Percentiles rank a stretch among this genome's conserved stretches.
These are phyloP conservation scores for Extremus antarcticus DNA, from an alignment of 495 filamentous ascomycete genomes.

Conservation along the genomic window DNA sequence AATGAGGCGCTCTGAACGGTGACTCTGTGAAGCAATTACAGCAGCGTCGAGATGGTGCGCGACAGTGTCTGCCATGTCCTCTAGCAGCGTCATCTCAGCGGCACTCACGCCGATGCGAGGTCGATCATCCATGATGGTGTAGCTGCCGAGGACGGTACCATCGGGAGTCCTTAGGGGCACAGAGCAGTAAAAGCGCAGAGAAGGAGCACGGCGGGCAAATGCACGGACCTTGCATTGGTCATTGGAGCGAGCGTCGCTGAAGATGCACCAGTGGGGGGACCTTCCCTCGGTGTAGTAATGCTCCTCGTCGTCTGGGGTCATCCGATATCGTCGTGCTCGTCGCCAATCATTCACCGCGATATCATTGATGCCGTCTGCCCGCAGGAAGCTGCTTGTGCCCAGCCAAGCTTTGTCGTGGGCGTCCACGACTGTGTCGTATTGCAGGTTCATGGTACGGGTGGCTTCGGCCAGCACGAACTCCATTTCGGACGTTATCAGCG, in stretches of 20 bases:
- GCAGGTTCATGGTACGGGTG: slow-evolving; percentile 20
- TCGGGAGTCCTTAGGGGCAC: slow-evolving; percentile 8
- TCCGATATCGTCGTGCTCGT: slow-evolving; percentile 1
- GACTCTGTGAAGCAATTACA: slow-evolving; percentile 25
- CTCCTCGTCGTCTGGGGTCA: neutral
- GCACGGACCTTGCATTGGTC: neutral
- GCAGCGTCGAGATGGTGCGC: slow-evolving; percentile 35
- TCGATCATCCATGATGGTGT: slow-evolving; percentile 10
- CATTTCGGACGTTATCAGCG: slow-evolving; percentile 27
- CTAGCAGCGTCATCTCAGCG: slow-evolving; percentile 27
- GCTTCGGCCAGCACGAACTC: slow-evolving; percentile 35
- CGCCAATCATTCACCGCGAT: slow-evolving; percentile 2
- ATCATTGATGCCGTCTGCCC: slow-evolving; percentile 2
- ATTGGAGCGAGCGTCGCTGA: slow-evolving; percentile 1
- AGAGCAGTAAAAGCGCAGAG: slow-evolving; percentile 9
- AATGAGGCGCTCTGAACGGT: slow-evolving; percentile 33
- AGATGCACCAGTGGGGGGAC: slow-evolving; percentile 4
- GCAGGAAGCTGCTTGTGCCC: slow-evolving; percentile 17
- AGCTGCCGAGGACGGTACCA: slow-evolving; percentile 10
- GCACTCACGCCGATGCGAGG: slow-evolving; percentile 25
- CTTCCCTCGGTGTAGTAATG: slow-evolving; percentile 3
- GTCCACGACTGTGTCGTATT: slow-evolving; percentile 9
- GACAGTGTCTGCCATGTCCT: slow-evolving; percentile 34
- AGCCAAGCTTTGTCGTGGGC: slow-evolving; percentile 22
- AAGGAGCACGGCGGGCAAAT: slow-evolving; percentile 6